Evolutionary conservation across 495 filamentous ascomycete genomes (phyloP).

Genomic region (Trichoderma erinaceum): DNA sequence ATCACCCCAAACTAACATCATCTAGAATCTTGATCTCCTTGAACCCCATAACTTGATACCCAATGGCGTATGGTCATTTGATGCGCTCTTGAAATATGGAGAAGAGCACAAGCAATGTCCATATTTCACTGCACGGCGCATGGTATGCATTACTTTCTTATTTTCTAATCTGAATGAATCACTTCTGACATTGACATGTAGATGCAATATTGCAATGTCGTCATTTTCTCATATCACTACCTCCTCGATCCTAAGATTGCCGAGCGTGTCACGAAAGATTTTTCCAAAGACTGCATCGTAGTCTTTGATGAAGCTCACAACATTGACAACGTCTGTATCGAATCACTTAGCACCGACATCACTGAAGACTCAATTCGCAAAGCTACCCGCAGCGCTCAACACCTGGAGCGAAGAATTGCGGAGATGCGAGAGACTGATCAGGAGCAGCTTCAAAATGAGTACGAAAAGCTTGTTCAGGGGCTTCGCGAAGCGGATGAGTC

Average conservation of each 20-base stretch:
- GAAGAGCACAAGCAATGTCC: conserved; percentile 96
- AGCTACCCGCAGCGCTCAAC: conserved; percentile 81
- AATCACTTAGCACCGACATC: conserved; percentile 92
- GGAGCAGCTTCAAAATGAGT: conserved; percentile 89
- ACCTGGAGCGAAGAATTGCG: conserved; percentile 79
- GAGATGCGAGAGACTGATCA: conserved; percentile 92
- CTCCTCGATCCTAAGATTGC: conserved; percentile 97
- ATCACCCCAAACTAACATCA: conserved; percentile 13
- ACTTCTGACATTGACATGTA: conserved; percentile 27
- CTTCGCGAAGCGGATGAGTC: conserved; percentile 81
- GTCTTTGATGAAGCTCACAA: conserved; percentile 99
- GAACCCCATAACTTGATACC: conserved; percentile 93
- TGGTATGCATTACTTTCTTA: conserved; percentile 51
- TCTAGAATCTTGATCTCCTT: conserved; percentile 82
- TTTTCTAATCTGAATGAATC: conserved; percentile 15
- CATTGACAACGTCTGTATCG: conserved; percentile 99
- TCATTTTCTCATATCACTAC: conserved; percentile 99
- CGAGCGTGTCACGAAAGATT: conserved; percentile 89
- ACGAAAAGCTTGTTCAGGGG: conserved; percentile 91
- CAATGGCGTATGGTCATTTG: conserved; percentile 92
- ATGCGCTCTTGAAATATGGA: conserved; percentile 77
- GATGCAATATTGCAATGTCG: conserved; percentile 98
- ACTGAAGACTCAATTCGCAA: conserved; percentile 88
- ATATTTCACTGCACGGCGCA: conserved; percentile 90
- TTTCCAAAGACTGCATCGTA: conserved; percentile 97